These are phyloP conservation scores for Nicotiana sylvestris DNA, from an alignment of 257 asterid genomes.

Conservation along the genomic window DNA sequence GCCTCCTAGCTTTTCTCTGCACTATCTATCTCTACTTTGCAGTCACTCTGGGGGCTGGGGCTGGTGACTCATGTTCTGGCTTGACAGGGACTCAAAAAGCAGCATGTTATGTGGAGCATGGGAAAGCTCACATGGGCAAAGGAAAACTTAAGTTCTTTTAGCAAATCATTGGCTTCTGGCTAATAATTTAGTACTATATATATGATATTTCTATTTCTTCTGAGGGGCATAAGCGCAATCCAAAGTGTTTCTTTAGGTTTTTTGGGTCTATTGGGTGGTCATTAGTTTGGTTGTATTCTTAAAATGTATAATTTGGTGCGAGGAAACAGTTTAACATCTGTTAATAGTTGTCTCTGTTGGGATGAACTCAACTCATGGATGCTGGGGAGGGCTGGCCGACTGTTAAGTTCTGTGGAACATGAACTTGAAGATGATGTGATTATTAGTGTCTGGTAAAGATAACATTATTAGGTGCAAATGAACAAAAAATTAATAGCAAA, in stretches of 20 bases:
- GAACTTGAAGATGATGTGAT: not conserved
- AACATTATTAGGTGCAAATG: not conserved
- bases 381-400: not conserved
- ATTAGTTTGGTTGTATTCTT: slow-evolving; percentile 4
- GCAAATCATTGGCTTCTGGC: slow-evolving; percentile 6
- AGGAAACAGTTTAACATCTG: not conserved
- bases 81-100: slow-evolving; percentile 34
- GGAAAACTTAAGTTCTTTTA: slow-evolving; percentile 46
- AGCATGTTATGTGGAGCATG: slow-evolving; percentile 35
- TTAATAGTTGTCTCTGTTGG: not conserved
- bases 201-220: slow-evolving; percentile 1
- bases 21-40: slow-evolving; percentile 53
- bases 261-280: slow-evolving; percentile 9
- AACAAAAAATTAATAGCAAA: not conserved
- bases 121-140: slow-evolving; percentile 32
- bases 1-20: slow-evolving; percentile 42
- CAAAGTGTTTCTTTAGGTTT: not conserved
- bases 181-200: not conserved
- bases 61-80: slow-evolving; percentile 28
- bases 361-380: not conserved
- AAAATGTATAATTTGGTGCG: not conserved
- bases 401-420: not conserved
- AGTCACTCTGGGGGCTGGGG: slow-evolving; percentile 33
- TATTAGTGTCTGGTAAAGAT: not conserved
- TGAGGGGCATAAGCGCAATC: not conserved